Percentiles rank a stretch among this genome's conserved stretches.
phyloP scores from a whole-genome alignment of 176 grass and related monocot species.

The Oryza coarctata region DNA sequence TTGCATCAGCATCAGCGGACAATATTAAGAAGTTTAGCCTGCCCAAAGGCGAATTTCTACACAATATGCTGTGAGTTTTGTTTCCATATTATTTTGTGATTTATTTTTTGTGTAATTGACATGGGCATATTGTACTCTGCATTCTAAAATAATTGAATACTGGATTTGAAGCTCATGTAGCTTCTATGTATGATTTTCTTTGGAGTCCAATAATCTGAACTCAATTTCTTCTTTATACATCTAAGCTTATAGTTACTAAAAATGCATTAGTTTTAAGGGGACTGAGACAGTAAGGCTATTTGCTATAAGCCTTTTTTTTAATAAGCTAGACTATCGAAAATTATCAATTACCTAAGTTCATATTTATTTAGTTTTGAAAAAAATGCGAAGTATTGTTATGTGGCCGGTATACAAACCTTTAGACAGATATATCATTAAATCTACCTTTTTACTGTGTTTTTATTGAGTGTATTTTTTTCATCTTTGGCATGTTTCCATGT shows the following conservation, averaged over 20 bases:
- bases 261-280: background rate
- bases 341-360: slow-evolving; percentile 3
- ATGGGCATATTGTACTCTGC: background rate
- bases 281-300: background rate
- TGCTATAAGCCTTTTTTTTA: background rate
- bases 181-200: background rate
- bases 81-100: slow-evolving; percentile 2
- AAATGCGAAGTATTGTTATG: background rate
- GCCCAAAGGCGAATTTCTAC: slow-evolving; percentile 93
- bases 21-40: slow-evolving; percentile 96
- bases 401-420: too few species aligned
- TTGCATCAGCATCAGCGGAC: slow-evolving; percentile 95
- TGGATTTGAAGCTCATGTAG: background rate
- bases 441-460: background rate
- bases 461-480: background rate
- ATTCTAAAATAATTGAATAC: background rate
- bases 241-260: background rate
- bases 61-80: slow-evolving; percentile 92
- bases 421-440: too few species aligned
- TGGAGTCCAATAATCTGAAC: slow-evolving; percentile 1
- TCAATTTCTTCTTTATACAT: background rate
- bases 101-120: background rate
- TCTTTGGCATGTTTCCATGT: background rate
- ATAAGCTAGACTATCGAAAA: background rate
- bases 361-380: background rate